Conservation (phyloP, 345 rosid genomes). For the Brassica napus region DNA sequence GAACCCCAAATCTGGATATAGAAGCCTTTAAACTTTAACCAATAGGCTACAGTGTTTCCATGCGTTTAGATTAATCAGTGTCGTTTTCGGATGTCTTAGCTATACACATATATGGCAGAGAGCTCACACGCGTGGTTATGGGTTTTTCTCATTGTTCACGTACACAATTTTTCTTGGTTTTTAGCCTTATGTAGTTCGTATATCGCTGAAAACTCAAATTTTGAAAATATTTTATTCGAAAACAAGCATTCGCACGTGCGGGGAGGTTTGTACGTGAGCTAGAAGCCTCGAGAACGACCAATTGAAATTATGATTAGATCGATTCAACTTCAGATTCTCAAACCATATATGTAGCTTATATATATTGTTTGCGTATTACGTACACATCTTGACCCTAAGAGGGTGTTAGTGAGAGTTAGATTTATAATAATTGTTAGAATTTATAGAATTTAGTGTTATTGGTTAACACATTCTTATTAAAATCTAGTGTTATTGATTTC, state of each 20-base stretch:
- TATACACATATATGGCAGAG: conserved; percentile 29
- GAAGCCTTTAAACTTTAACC: too few relatives aligned
- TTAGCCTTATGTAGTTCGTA: conserved; percentile 31
- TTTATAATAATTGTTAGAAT: too few relatives aligned
- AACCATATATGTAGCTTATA: neutral
- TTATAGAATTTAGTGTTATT: too few relatives aligned
- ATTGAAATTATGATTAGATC: conserved; percentile 7
- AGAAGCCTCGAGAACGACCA: conserved; percentile 24
- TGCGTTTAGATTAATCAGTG: conserved; percentile 6
- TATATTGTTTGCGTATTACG: conserved; percentile 7
- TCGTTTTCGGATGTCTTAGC: conserved; percentile 35
- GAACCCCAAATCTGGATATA: too few relatives aligned
- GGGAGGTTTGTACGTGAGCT: neutral
- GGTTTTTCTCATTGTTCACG: conserved; percentile 28
- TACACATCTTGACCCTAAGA: too few relatives aligned
- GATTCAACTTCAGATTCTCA: conserved; percentile 25
- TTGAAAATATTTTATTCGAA: too few relatives aligned
- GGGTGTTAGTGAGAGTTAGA: too few relatives aligned
- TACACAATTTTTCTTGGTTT: conserved; percentile 10
- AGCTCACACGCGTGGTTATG: conserved; percentile 35
- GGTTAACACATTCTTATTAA: too few relatives aligned
- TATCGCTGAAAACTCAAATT: conserved; percentile 16
- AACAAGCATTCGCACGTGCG: conserved; percentile 29
- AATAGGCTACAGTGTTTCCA: too few relatives aligned
- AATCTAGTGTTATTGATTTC: too few relatives aligned